These are phyloP conservation scores for Aspergillus leporis DNA, from an alignment of 495 filamentous ascomycete genomes.

Conservation along the genomic window DNA sequence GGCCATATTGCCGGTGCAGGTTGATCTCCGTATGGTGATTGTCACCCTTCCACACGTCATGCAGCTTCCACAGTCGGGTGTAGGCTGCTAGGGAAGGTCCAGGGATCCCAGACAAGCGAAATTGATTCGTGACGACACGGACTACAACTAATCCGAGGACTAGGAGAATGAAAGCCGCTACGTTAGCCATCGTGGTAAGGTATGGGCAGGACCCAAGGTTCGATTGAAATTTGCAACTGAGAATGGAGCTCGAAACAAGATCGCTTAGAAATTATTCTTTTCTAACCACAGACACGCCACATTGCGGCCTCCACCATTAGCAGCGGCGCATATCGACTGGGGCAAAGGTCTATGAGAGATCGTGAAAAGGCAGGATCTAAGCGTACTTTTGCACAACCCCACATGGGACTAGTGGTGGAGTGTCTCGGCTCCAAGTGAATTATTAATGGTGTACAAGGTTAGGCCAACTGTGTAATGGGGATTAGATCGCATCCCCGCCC, in stretches of 20 bases:
- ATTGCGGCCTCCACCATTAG: background rate
- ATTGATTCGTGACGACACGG: constrained; percentile 16
- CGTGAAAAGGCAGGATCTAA: background rate
- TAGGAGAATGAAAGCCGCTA: background rate
- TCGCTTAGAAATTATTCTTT: no score
- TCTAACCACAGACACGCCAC: background rate
- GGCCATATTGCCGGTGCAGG: constrained; percentile 42
- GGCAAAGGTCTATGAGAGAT: background rate
- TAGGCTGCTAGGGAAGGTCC: constrained; percentile 36
- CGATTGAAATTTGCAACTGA: background rate
- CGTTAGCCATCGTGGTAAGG: background rate
- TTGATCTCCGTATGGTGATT: constrained; percentile 30
- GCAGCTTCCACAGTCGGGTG: constrained; percentile 37
- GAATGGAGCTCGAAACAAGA: no score
- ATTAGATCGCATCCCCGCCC: no score
- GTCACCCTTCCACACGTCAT: constrained; percentile 34
- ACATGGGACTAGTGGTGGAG: background rate
- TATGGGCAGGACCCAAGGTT: background rate
- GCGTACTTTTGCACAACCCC: background rate
- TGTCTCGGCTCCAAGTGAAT: no score
- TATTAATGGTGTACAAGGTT: background rate
- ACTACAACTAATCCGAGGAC: constrained; percentile 5
- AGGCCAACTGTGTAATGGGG: background rate
- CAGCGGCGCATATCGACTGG: no score
- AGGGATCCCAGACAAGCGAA: constrained; percentile 28